These are phyloP conservation scores for Trichoderma guizhouense DNA, from an alignment of 2,329 filamentous ascomycete species.

Conservation along the genomic window DNA sequence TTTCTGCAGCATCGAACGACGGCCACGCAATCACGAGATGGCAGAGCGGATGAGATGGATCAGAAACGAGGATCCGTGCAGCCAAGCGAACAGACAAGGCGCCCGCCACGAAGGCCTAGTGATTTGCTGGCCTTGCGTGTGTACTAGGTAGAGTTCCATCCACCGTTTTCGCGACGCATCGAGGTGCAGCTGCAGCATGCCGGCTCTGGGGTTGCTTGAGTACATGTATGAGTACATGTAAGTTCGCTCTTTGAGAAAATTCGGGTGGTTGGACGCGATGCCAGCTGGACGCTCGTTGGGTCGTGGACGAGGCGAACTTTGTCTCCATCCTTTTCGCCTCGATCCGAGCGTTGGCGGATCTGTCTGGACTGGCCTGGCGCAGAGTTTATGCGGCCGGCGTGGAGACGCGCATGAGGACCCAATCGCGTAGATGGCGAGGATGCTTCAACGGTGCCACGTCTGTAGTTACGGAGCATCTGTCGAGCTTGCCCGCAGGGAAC, in stretches of 20 bases:
- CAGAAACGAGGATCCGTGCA: background rate
- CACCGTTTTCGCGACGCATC: background rate
- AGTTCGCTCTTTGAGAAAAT: background rate
- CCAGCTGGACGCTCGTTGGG: background rate
- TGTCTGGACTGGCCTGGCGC: background rate
- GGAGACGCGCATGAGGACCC: conserved; percentile 16
- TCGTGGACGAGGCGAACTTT: background rate
- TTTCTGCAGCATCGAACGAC: conserved; percentile 13
- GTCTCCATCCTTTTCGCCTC: background rate
- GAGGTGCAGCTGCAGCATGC: background rate
- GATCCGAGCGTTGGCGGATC: background rate
- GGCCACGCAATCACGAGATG: conserved; percentile 2
- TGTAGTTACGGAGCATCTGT: conserved; percentile 5
- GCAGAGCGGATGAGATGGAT: background rate
- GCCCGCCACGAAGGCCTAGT: conserved; percentile 5
- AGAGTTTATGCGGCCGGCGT: conserved; percentile 3
- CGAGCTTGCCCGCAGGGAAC: background rate
- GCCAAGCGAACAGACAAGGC: conserved; percentile 1
- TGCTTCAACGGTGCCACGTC: conserved; percentile 20
- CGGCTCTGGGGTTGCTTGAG: background rate
- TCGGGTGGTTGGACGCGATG: background rate
- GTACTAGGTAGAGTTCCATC: background rate
- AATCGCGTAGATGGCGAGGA: conserved; percentile 7
- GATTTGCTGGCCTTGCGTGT: conserved; percentile 5
- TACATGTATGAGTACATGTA: background rate